Conservation (phyloP, 2,329 filamentous ascomycete genomes). For the Talaromyces verruculosus region DNA sequence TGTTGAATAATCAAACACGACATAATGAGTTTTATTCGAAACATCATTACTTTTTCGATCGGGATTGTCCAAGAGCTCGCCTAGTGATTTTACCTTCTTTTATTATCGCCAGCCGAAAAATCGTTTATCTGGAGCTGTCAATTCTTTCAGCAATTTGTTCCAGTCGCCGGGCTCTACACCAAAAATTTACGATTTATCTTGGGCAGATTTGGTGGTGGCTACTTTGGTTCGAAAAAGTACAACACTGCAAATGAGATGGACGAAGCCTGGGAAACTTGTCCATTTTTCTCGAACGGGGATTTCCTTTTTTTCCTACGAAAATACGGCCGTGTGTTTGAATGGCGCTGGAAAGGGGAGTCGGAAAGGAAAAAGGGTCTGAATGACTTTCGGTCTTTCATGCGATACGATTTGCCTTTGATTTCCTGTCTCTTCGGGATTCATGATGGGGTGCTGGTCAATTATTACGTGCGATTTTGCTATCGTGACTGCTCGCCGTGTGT, state of each 20-base stretch:
- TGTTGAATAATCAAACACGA: conserved; percentile 44
- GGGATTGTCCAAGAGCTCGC: conserved; percentile 19
- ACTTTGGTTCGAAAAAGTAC: conserved; percentile 15
- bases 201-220: conserved; percentile 24
- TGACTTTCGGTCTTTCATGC: conserved; percentile 4
- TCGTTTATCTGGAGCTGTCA: conserved; percentile 22
- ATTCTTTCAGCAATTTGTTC: conserved; percentile 20
- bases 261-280: conserved; percentile 22
- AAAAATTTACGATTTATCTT: conserved; percentile 24
- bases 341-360: conserved; percentile 32
- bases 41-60: conserved; percentile 12
- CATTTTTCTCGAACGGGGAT: conserved; percentile 27
- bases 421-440: conserved; percentile 25
- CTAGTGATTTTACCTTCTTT: neutral
- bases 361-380: neutral
- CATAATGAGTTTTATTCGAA: conserved; percentile 23
- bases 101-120: conserved; percentile 10
- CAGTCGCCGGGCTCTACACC: conserved; percentile 22
- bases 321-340: conserved; percentile 37
- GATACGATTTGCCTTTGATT: conserved; percentile 23
- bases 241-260: conserved; percentile 16
- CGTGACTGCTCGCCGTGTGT: conserved; percentile 19
- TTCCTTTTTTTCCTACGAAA: neutral
- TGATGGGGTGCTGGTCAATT: conserved; percentile 40
- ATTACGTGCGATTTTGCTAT: conserved; percentile 14